phyloP scores from a whole-genome alignment of 805 yeast species.

The Metahyphopichia silvanorum region DNA sequence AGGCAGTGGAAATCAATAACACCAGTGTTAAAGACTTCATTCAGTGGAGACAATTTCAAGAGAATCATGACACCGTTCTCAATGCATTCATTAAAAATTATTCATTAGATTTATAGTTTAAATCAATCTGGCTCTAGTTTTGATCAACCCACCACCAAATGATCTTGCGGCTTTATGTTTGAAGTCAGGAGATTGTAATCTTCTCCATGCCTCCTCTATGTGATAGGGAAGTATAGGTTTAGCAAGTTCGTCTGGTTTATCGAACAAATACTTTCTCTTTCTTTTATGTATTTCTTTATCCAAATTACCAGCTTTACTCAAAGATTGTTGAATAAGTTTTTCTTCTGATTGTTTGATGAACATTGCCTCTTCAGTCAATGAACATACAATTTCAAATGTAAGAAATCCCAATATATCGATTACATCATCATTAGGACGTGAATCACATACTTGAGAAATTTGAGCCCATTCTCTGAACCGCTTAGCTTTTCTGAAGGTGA shows the following conservation, averaged over 20 bases:
- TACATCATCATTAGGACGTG: slow-evolving; percentile 93
- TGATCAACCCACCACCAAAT: slow-evolving; percentile 67
- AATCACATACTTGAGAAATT: slow-evolving; percentile 74
- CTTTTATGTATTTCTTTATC: slow-evolving; percentile 26
- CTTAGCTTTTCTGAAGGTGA: slow-evolving; percentile 91
- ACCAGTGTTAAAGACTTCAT: slow-evolving; percentile 24
- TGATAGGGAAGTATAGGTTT: slow-evolving; percentile 77
- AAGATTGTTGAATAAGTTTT: slow-evolving; percentile 36
- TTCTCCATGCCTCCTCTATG: slow-evolving; percentile 86
- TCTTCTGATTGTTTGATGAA: slow-evolving; percentile 71
- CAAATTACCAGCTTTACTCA: slow-evolving; percentile 23
- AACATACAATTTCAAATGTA: slow-evolving; percentile 95
- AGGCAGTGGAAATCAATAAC: slow-evolving; percentile 8
- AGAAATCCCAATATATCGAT: slow-evolving; percentile 92
- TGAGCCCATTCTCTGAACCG: slow-evolving; percentile 97
- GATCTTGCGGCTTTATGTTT: slow-evolving; percentile 64
- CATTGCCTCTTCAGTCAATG: slow-evolving; percentile 88
- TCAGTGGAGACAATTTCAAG: slow-evolving; percentile 35
- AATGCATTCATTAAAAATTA: slow-evolving; percentile 7
- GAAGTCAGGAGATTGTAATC: slow-evolving; percentile 57
- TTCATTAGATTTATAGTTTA: slow-evolving; percentile 11
- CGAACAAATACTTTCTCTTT: slow-evolving; percentile 61
- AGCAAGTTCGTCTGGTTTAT: slow-evolving; percentile 82
- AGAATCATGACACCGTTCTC: slow-evolving; percentile 10
- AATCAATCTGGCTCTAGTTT: slow-evolving; percentile 50